These are phyloP conservation scores for Thelonectria rubi DNA, from an alignment of 2,329 filamentous ascomycete species.

Conservation along the genomic window DNA sequence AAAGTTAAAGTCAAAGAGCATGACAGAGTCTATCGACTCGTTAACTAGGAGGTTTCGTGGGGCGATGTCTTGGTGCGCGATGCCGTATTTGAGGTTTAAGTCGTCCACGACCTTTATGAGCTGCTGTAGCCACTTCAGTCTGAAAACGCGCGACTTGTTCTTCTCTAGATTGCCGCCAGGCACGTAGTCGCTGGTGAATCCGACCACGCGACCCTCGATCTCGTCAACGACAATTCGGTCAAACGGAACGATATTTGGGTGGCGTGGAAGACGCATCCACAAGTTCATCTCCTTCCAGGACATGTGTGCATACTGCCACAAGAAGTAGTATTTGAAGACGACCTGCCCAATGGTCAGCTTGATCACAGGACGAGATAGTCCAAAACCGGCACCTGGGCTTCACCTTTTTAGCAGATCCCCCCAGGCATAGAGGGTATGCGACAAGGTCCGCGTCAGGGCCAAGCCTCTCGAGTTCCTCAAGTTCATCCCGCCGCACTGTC, in stretches of 20 bases:
- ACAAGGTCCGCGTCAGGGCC: slow-evolving; percentile 42
- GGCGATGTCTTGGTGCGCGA: slow-evolving; percentile 52
- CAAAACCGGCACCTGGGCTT: too few species aligned
- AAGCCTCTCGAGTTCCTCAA: slow-evolving; percentile 43
- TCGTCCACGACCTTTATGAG: slow-evolving; percentile 45
- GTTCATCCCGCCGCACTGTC: slow-evolving; percentile 33
- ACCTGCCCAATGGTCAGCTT: slow-evolving; percentile 18
- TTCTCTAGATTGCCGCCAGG: slow-evolving; percentile 44
- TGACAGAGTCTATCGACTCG: slow-evolving; percentile 43
- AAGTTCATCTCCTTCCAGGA: slow-evolving; percentile 48
- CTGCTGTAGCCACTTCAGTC: slow-evolving; percentile 49
- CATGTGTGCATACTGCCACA: slow-evolving; percentile 29
- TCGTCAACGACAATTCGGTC: slow-evolving; percentile 47
- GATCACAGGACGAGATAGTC: neutral
- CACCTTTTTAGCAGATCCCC: slow-evolving; percentile 24
- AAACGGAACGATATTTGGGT: slow-evolving; percentile 48
- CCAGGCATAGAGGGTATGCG: slow-evolving; percentile 29
- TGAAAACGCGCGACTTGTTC: slow-evolving; percentile 45
- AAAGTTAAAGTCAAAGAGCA: slow-evolving; percentile 51
- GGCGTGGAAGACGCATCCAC: slow-evolving; percentile 46
- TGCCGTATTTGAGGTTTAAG: slow-evolving; percentile 49
- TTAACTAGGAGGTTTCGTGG: slow-evolving; percentile 51
- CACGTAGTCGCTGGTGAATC: slow-evolving; percentile 48
- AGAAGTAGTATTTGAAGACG: slow-evolving; percentile 48
- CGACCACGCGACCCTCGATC: slow-evolving; percentile 44